Base-by-base conservation (phyloP, 169 alveolate genomes). In the Blepharisma undulans region DNA sequence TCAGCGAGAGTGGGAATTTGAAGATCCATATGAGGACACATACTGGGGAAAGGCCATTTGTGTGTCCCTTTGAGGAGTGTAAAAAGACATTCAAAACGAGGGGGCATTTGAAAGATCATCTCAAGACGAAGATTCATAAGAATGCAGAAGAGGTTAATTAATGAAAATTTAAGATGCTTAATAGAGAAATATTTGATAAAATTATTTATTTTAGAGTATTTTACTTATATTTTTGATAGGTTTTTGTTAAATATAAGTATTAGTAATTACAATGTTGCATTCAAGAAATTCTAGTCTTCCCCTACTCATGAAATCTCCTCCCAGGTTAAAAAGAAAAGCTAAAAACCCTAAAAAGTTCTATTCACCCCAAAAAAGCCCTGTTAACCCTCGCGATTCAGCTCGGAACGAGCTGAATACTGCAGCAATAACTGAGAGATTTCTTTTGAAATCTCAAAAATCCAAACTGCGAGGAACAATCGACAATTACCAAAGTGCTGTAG, bases 1-100 rank as follows among this genome's bases (percentile, higher is more conserved):
- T 95, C 72, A 88, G 88, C 34, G 95, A 92, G 79, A 91, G 90
- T 29, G 96, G 95, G 32, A 95, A 95, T 74, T 84, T 95, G 22
- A 93, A 91, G 80, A 93, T 94, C 66, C 97, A 95, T 78, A 78
- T 88, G 21, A 72, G 95, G 82, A 85, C 91, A 27, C 97, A 95
- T 78, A 93, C 97, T 25, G 95, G 95, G 25, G 92, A 88, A 74
- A 90, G 92, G 84, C 97, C 96, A n/a, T 95, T 90, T 85, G 29
- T 76, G 22, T 95, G 97, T 85, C 48, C 61, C 2, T 79, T 84
- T 82, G 59, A 81, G 86, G 30, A 66, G 76, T 89, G 91, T 61
- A 76, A 88, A 34, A 84, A 90, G 78, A 29, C 93, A 0, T 94
- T 92, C 79, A 94, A 86, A 72, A 92, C 96, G 8, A 92, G 90